A percentile compares a stretch with the other conserved stretches of the same genome.
Conservation (phyloP, 345 rosid genomes). For the Dipteronia sinensis region DNA sequence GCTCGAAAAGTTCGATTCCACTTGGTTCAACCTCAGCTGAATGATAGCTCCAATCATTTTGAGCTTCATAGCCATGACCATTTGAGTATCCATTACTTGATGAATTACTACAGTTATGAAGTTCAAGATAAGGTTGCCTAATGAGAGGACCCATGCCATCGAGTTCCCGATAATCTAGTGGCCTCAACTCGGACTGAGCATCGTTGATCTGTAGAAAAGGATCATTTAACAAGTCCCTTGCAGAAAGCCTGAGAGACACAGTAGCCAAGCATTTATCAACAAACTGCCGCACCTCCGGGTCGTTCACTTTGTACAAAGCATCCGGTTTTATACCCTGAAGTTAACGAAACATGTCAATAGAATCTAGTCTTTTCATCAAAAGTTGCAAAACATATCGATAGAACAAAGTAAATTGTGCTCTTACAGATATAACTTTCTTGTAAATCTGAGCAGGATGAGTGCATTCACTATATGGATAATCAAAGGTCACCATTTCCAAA, state of each 20-base stretch:
- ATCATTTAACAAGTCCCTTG: constrained; percentile 78
- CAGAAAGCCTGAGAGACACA: constrained; percentile 80
- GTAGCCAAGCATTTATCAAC: constrained; percentile 92
- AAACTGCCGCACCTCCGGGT: constrained; percentile 73
- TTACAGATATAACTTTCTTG: constrained; percentile 97
- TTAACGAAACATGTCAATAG: constrained; percentile 21
- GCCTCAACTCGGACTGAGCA: constrained; percentile 55
- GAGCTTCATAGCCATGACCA: constrained; percentile 37
- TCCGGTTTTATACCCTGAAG: constrained; percentile 91
- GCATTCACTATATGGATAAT: constrained; percentile 96
- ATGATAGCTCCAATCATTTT: constrained; percentile 56
- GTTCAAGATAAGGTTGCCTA: constrained; percentile 55
- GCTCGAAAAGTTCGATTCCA: constrained; percentile 72
- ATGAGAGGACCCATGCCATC: constrained; percentile 46
- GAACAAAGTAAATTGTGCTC: constrained; percentile 26
- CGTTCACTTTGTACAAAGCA: constrained; percentile 77
- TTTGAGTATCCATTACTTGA: constrained; percentile 47
- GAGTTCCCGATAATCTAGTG: constrained; percentile 42
- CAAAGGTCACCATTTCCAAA: constrained; percentile 96
- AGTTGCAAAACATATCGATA: background rate
- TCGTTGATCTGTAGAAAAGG: constrained; percentile 72
- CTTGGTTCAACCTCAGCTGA: constrained; percentile 52
- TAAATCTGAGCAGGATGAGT: constrained; percentile 95
- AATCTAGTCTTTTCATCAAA: constrained; percentile 14
- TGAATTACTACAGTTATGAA: constrained; percentile 38